These are phyloP conservation scores for Lodderomyces theae DNA, from an alignment of 1,139 yeast species.

Conservation along the genomic window DNA sequence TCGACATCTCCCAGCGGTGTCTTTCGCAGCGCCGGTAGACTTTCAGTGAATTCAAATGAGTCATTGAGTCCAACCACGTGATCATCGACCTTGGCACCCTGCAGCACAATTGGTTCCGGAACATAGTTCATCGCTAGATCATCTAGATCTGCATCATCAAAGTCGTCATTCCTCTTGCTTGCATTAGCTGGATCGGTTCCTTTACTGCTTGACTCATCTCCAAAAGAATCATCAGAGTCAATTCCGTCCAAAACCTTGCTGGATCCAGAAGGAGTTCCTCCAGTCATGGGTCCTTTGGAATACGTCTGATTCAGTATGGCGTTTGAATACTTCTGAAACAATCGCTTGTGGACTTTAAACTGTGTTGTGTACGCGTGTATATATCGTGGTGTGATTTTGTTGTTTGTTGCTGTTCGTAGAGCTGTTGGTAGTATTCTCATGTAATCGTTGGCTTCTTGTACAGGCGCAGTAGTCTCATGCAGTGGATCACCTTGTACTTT, in stretches of 20 bases:
- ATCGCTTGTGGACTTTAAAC: neutral
- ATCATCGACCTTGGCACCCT: neutral
- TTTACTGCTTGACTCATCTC: constrained; percentile 7
- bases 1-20: neutral
- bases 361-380: constrained; percentile 1
- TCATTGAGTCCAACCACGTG: neutral
- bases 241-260: constrained; percentile 6
- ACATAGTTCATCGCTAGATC: neutral
- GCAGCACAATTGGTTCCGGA: neutral
- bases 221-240: constrained; percentile 11
- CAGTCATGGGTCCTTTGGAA: neutral
- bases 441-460: neutral
- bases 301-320: neutral
- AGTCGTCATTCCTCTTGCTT: neutral
- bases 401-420: neutral
- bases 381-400: constrained; percentile 1
- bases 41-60: constrained; percentile 1
- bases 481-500: no score
- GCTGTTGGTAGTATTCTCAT: neutral
- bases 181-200: neutral
- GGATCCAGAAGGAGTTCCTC: neutral
- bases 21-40: constrained; percentile 2
- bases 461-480: neutral
- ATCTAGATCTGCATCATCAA: neutral
- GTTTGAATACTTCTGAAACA: neutral